A percentile compares a stretch with the other conserved stretches of the same genome.
Conservation (phyloP, 352 stramenopile species). For the Globisporangium nodosum region DNA sequence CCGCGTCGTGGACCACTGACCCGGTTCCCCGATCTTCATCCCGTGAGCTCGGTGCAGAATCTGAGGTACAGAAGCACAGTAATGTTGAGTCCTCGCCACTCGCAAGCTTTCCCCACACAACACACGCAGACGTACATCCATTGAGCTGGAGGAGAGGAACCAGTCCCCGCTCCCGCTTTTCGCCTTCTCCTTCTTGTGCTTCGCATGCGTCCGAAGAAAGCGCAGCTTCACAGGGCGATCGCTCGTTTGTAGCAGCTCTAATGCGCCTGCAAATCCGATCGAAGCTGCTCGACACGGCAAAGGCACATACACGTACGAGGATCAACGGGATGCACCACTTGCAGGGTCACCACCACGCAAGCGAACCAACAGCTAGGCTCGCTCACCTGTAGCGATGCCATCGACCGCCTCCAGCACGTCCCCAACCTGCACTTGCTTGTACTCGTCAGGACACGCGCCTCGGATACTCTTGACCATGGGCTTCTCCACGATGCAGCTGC, state of each 20-base stretch:
- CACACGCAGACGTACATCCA: slow-evolving; percentile 23
- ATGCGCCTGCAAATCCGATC: slow-evolving; percentile 47
- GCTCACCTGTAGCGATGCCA: slow-evolving; percentile 54
- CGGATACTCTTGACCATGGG: slow-evolving; percentile 43
- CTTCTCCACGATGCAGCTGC: slow-evolving; percentile 15
- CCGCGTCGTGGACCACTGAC: slow-evolving; percentile 49
- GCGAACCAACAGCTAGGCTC: neutral
- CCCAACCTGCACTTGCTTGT: slow-evolving; percentile 37
- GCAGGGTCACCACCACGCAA: neutral
- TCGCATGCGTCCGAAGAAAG: slow-evolving; percentile 32
- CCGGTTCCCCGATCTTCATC: slow-evolving; percentile 64
- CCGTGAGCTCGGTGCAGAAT: slow-evolving; percentile 56
- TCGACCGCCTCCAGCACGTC: slow-evolving; percentile 73
- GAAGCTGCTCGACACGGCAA: slow-evolving; percentile 27
- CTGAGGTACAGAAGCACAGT: slow-evolving; percentile 16
- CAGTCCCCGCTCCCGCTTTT: neutral
- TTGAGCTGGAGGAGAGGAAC: slow-evolving; percentile 27
- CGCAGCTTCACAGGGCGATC: slow-evolving; percentile 62
- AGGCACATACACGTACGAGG: neutral
- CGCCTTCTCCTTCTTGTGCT: slow-evolving; percentile 8
- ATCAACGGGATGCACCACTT: neutral
- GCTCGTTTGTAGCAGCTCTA: slow-evolving; percentile 45
- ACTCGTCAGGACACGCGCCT: slow-evolving; percentile 26
- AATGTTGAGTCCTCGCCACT: neutral
- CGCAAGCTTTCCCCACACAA: neutral